Conservation (phyloP, 805 yeast genomes). For the Sugiyamaella marilandica region DNA sequence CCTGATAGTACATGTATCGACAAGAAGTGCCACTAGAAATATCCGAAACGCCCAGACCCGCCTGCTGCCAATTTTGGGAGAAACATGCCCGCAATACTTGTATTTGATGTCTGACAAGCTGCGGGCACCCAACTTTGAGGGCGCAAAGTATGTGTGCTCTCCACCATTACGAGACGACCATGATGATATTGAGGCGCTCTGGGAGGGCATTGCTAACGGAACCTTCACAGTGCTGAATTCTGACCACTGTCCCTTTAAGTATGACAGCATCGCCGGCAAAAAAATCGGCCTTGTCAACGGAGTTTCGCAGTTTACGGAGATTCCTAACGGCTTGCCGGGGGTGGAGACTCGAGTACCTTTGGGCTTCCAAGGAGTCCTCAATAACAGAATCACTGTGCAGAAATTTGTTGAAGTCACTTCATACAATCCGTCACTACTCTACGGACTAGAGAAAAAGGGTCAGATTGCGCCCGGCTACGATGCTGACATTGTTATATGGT, state of each 20-base stretch:
- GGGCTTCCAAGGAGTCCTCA: conserved; percentile 41
- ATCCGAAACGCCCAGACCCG: conserved; percentile 42
- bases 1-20: conserved; percentile 46
- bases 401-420: conserved; percentile 43
- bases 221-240: conserved; percentile 44
- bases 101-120: conserved; percentile 40
- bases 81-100: conserved; percentile 49
- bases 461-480: conserved; percentile 43
- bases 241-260: conserved; percentile 46
- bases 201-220: conserved; percentile 44
- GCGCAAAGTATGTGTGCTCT: conserved; percentile 48
- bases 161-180: conserved; percentile 44
- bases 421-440: conserved; percentile 44
- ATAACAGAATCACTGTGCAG: conserved; percentile 38
- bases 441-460: conserved; percentile 43
- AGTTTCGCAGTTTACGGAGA: conserved; percentile 38
- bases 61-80: conserved; percentile 42
- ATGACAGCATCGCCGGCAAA: conserved; percentile 41
- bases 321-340: conserved; percentile 49
- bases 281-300: conserved; percentile 40
- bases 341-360: conserved; percentile 45
- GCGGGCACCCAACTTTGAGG: conserved; percentile 37
- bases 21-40: conserved; percentile 38
- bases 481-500: conserved; percentile 48
- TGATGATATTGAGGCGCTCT: conserved; percentile 40